Evolutionary conservation across 768 basidiomycete genomes (phyloP).

Genomic region (Pleurotus cornucopiae): DNA sequence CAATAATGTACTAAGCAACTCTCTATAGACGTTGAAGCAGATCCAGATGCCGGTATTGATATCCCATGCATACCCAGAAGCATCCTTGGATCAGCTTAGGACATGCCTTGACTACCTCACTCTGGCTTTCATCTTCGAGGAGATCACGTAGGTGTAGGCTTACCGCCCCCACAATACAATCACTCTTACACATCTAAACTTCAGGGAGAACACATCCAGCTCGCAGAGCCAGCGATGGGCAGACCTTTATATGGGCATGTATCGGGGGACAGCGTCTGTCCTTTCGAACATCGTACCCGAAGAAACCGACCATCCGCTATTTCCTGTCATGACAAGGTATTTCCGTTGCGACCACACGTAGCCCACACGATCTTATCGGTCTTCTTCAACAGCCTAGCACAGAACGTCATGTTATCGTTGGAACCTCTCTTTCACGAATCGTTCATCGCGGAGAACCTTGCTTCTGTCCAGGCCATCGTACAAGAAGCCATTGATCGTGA

Average conservation of each 20-base stretch:
- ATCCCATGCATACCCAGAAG: slow-evolving; percentile 1
- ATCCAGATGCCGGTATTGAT: slow-evolving; percentile 5
- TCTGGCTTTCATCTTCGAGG: slow-evolving; percentile 6
- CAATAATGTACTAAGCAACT: background rate
- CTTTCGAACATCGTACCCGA: background rate
- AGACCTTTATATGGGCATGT: slow-evolving; percentile 4
- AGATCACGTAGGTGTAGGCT: background rate
- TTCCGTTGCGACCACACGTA: background rate
- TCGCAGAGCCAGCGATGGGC: background rate
- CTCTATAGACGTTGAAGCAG: background rate
- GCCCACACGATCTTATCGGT: background rate
- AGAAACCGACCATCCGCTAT: background rate
- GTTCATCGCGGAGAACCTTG: background rate
- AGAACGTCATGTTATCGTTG: background rate
- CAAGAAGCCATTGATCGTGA: slow-evolving; percentile 5
- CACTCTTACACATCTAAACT: background rate
- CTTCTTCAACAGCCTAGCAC: background rate
- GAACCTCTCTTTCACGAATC: background rate
- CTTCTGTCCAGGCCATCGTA: background rate
- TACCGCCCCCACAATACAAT: background rate
- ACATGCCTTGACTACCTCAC: background rate
- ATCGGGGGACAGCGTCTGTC: background rate
- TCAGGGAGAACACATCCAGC: background rate
- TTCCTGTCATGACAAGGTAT: slow-evolving; percentile 3
- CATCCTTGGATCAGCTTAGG: background rate